A percentile compares a stretch with the other conserved stretches of the same genome.
Conservation (phyloP, 306 rosid genomes). For the Urtica urens region DNA sequence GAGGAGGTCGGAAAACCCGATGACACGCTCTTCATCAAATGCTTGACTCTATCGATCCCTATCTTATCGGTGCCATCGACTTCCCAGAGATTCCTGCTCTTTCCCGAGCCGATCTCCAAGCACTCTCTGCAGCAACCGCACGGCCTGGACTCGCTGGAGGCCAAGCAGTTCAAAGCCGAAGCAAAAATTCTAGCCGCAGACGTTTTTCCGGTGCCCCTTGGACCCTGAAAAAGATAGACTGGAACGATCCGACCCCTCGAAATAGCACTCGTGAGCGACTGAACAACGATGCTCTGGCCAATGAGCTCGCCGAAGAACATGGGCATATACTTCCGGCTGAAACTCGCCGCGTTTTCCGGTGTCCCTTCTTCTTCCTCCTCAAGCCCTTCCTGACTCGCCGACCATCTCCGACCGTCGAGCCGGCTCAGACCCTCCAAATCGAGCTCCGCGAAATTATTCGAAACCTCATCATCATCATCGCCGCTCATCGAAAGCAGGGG, state of each 20-base stretch:
- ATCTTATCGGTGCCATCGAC: conserved; percentile 78
- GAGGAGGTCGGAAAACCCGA: conserved; percentile 43
- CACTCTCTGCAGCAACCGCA: conserved; percentile 92
- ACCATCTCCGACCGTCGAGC: conserved; percentile 96
- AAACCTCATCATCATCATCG: conserved; percentile 85
- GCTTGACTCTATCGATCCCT: conserved; percentile 67
- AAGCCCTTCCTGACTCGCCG: conserved; percentile 79
- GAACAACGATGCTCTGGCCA: conserved; percentile 93
- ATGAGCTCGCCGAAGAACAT: conserved; percentile 65
- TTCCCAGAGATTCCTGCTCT: conserved; percentile 57
- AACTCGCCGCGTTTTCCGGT: conserved; percentile 50
- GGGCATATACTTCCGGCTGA: conserved; percentile 80
- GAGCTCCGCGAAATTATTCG: conserved; percentile 86
- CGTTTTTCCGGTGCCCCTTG: conserved; percentile 95
- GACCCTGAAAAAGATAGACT: conserved; percentile 95
- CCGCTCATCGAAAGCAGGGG: conserved; percentile 64
- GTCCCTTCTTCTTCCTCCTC: conserved; percentile 78
- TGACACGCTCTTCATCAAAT: conserved; percentile 33
- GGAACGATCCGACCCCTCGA: conserved; percentile 82
- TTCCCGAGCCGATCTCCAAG: conserved; percentile 52
- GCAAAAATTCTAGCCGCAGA: conserved; percentile 86
- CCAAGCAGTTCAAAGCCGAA: conserved; percentile 72
- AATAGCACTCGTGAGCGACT: conserved; percentile 71
- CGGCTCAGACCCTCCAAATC: conserved; percentile 95
- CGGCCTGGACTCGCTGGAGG: conserved; percentile 67